Evolutionary conservation across 257 asterid genomes (phyloP), one percentile per base, ranked within the genome.

Genomic region (Hygrophila difformis): DNA sequence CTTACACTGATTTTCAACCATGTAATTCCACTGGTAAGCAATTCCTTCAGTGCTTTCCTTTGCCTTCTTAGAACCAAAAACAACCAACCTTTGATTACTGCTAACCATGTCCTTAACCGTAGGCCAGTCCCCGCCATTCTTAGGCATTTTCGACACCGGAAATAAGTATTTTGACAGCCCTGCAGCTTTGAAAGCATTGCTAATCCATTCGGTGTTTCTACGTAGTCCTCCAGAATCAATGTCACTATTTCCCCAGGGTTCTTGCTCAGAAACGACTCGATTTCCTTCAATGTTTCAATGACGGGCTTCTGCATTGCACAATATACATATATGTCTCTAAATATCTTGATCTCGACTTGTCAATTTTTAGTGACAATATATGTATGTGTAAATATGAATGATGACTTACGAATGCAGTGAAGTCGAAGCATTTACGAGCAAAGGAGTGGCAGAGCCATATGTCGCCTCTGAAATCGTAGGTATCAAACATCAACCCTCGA

Each of bases 361-460:
- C 7, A 24, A 7, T 3, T 7, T 24, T 2, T 24, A 7, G 7
- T 24, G 29, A 24, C 29, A 24, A 24, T 24, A 7, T 3, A 2
- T 2, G 7, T 3, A 7, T 24, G 5, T 2, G 11, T 1, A 31
- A 9, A 2, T 33, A 2, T 5, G 37, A 12, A 0, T 33, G 37
- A 5, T 1, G 3, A 59, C 84, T 54, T 53, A 85, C 93, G 39
- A 81, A 85, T 42, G 93, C 85, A 0, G 93, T 81, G 9, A 29
- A 45, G 39, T 81, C 83, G 35, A 35, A 63, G 48, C 93, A 85
- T 18, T 21, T 10, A 63, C 94, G 85, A 15, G 81, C 77, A 28
- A 74, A 76, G 3, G 95, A 85, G 61, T 85, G 95, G 68, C 95
- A 85, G 47, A 85, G 12, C 95, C 95, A 85, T 36, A 81, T 68